Conservation (phyloP, 371 early-diverging fungal species). For the Mucor sp. region DNA sequence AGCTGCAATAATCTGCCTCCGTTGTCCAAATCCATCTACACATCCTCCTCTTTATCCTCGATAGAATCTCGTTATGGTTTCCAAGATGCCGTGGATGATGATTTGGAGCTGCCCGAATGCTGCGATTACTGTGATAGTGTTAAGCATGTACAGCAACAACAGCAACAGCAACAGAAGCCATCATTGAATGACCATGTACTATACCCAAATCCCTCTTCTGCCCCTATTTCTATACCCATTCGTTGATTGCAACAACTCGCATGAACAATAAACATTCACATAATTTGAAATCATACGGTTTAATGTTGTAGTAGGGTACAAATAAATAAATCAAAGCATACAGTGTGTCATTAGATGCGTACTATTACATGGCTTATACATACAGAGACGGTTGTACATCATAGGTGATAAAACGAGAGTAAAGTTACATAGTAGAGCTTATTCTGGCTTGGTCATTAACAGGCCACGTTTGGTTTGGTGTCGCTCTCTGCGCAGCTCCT, state of each 20-base stretch:
- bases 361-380: neutral
- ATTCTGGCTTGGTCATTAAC: slow-evolving; percentile 25
- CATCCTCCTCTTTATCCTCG: neutral
- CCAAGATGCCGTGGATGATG: neutral
- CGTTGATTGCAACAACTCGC: neutral
- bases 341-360: neutral
- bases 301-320: neutral
- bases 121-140: neutral
- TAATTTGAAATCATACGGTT: neutral
- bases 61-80: neutral
- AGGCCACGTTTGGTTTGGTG: slow-evolving; percentile 17
- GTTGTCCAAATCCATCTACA: neutral
- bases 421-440: neutral
- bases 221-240: neutral
- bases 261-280: neutral
- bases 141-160: neutral
- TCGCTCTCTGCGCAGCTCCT: slow-evolving; percentile 11
- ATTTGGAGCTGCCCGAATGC: neutral
- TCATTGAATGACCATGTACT: neutral
- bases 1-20: neutral
- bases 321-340: neutral
- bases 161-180: neutral
- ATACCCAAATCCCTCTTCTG: neutral
- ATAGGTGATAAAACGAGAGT: neutral
- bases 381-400: neutral